Base-by-base conservation (phyloP, 768 basidiomycete species). In the Tylopilus rubrobrunneus region DNA sequence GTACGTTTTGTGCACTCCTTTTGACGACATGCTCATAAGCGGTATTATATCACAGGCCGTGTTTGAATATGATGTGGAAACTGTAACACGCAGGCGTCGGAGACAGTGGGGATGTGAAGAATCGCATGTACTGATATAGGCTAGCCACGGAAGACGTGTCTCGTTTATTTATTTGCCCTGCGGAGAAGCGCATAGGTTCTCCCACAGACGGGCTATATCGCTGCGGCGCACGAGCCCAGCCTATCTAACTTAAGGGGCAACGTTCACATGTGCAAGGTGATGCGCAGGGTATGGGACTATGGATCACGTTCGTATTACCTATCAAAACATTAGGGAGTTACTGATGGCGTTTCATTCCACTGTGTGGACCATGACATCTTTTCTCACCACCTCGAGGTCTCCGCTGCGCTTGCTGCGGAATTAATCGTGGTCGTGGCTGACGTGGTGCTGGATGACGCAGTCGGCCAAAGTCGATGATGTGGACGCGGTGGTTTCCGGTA, bases 1-100 rank as follows among this genome's bases (percentile, higher is more conserved):
- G 87, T 81, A 67, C 52, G 68, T 54, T 51, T 44, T 45, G 49
- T 41, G 36, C 53, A 41, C 37, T 52, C 45, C 21, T 25, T 21
- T 9, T 36, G 11, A 59, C 34, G 31, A 52, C 45, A 43, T 42
- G 14, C 14, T 29, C 25, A 21, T 40, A 17, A 59, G 15, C 17
- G 21, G 3, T 23, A 23, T 48, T 23, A 31, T 31, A 27, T 41
- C 21, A 36, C 27, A 67, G 66, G 68, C 2, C 69, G 54, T 41
- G 49, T 33, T 34, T 68, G 57, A 61, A 43, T 5, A 5, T 48
- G 41, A 45, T 5, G 43, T 43, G 34, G 29, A 42, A 31, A 27
- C 19, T n/a, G n/a, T n/a, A n/a, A n/a, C n/a, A 27, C 15, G 31
- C 40, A 43, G 33, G 45, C 41, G 27, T 43, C 33, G 23, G 47